Base-by-base conservation (phyloP, 2,329 filamentous ascomycete species). In the Calonectria pseudoreteaudii region DNA sequence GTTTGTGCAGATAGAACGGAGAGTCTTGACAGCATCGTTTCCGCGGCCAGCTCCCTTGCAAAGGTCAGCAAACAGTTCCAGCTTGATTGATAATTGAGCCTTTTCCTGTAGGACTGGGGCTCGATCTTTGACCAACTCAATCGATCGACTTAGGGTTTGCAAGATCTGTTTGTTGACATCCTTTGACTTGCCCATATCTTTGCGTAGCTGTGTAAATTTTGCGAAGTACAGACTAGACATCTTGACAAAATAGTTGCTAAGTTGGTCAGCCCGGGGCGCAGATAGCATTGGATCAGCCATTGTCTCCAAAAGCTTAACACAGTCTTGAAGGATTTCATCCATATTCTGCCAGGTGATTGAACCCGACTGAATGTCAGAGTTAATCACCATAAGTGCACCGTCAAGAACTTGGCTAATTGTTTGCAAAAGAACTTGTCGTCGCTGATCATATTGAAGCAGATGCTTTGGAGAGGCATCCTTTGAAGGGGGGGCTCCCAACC, bases 151-250 rank as follows among this genome's bases (percentile, higher is more conserved):
- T 64, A 95, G 86, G 16, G 92, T 88, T 65, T 90, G 88, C 18
- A 93, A 82, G 1, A 89, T 86, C 23, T 83, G 82, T 77, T 85
- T 86, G 72, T 81, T 84, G 56, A 80, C 70, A 26, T 84, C 81
- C 66, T 84, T 85, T 14, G 82, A 79, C 53, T 82, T 86, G 5
- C 84, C 84, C 0, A 84, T 77, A 30, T 85, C 83, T 65, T 89
- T 90, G 18, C 87, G 84, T 73, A 91, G 81, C 56, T 87, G 86
- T 23, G 90, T 84, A 79, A 91, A 91, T 62, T 90, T 87, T n/a
- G 91, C 86, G 81, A 93, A 95, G 81, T 94, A 94, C 4, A 94
- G 87, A 77, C 93, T 93, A 0, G 93, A 95, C 31, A 95, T 90
- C 78, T 92, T 94, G 74, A 93, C 88, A 71, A 90, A 87, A 76